A percentile compares a stretch with the other conserved stretches of the same genome.
Evolutionary conservation across 2,329 filamentous ascomycete species (phyloP).

Genomic region (Lachnum nothofagi): DNA sequence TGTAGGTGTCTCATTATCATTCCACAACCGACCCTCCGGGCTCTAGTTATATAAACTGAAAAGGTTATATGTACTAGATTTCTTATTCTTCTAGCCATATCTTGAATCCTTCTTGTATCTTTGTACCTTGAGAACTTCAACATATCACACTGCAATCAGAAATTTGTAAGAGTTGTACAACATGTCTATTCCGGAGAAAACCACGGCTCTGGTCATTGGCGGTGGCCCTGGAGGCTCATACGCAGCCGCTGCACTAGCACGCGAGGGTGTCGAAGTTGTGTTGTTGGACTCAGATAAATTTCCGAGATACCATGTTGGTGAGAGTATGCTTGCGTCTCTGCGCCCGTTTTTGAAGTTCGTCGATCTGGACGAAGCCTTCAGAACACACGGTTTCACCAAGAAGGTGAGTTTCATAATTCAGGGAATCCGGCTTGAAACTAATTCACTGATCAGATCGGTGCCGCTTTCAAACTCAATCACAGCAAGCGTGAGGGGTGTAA

Average conservation of each 20-base stretch:
- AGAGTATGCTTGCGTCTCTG: conserved; percentile 36
- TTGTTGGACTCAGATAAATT: conserved; percentile 42
- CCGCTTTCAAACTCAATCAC: conserved; percentile 9
- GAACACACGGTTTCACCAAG: conserved; percentile 36
- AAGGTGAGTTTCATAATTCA: conserved; percentile 31
- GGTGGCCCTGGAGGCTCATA: conserved; percentile 45
- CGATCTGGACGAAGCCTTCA: conserved; percentile 38
- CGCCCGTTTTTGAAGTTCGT: conserved; percentile 42
- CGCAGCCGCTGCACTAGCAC: conserved; percentile 38
- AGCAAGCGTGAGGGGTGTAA: conserved; percentile 1
- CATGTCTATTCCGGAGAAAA: not conserved
- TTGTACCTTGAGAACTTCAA: no score
- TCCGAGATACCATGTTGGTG: conserved; percentile 36
- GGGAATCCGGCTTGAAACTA: not conserved
- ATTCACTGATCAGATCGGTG: conserved; percentile 5
- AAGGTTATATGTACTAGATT: no score
- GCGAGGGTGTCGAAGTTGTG: conserved; percentile 41
- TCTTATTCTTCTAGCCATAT: no score
- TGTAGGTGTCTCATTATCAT: no score
- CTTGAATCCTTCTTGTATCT: no score
- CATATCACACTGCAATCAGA: no score
- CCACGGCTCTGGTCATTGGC: conserved; percentile 36
- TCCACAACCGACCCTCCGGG: no score
- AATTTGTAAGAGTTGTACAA: not conserved
- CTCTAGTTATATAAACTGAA: no score